Percentiles rank a stretch among this genome's conserved stretches.
These are phyloP conservation scores for Letharia lupina DNA, from an alignment of 495 filamentous ascomycete genomes.

Conservation along the genomic window DNA sequence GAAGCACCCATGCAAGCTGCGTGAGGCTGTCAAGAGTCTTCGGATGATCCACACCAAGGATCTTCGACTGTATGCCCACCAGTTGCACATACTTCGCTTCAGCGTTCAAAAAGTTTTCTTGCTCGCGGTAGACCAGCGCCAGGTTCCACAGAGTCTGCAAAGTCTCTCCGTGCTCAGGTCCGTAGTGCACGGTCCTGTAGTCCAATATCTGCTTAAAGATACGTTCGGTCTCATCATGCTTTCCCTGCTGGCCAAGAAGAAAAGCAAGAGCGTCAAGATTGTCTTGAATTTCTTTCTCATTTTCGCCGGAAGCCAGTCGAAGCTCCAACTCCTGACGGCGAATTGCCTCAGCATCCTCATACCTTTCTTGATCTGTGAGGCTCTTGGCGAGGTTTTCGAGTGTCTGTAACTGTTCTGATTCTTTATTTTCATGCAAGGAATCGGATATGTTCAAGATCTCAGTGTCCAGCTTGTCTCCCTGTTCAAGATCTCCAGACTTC, in stretches of 20 bases:
- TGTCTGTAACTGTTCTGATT: constrained; percentile 2
- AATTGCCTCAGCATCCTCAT: constrained; percentile 20
- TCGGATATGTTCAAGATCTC: constrained; percentile 13
- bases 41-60: constrained; percentile 10
- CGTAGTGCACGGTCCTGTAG: constrained; percentile 21
- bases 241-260: constrained; percentile 14
- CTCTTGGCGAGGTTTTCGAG: constrained; percentile 8
- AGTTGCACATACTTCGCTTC: constrained; percentile 4
- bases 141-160: constrained; percentile 14
- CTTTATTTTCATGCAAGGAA: background rate
- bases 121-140: constrained; percentile 2
- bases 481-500: constrained; percentile 11
- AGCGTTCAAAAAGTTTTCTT: constrained; percentile 1
- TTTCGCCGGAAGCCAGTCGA: constrained; percentile 11
- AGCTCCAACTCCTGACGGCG: constrained; percentile 17
- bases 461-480: constrained; percentile 22
- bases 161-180: constrained; percentile 13
- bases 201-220: constrained; percentile 18
- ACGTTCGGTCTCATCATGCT: constrained; percentile 15
- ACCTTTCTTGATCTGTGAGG: constrained; percentile 10
- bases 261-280: constrained; percentile 1
- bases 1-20: constrained; percentile 16
- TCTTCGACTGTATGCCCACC: background rate
- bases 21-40: constrained; percentile 11
- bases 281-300: constrained; percentile 11